These are phyloP conservation scores for Colletotrichum tropicicola DNA, from an alignment of 2,329 filamentous ascomycete genomes.

Conservation along the genomic window DNA sequence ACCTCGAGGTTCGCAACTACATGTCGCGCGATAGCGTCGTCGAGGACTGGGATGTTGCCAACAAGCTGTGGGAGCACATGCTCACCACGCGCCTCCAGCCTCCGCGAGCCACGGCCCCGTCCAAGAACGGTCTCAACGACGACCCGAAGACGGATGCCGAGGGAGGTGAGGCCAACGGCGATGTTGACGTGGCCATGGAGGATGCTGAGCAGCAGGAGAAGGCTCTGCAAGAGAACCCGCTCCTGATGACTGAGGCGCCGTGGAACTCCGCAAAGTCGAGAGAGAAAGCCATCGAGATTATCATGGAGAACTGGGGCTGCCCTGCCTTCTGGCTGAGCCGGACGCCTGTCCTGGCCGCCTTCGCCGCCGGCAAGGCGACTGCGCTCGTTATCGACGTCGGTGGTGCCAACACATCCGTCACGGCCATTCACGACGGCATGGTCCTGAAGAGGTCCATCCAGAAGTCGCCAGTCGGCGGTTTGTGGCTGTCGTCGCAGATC, in stretches of 20 bases:
- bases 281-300: constrained; percentile 94
- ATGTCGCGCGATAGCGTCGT: constrained; percentile 90
- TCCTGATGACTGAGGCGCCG: constrained; percentile 92
- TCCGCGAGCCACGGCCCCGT: constrained; percentile 72
- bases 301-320: constrained; percentile 96
- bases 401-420: constrained; percentile 87
- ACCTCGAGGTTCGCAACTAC: constrained; percentile 89
- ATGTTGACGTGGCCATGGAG: constrained; percentile 70
- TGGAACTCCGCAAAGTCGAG: constrained; percentile 91
- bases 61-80: constrained; percentile 91
- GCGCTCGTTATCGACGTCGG: constrained; percentile 93
- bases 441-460: constrained; percentile 91
- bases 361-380: constrained; percentile 91
- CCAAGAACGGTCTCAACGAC: constrained; percentile 83
- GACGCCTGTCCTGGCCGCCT: constrained; percentile 88
- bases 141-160: constrained; percentile 63
- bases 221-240: constrained; percentile 85
- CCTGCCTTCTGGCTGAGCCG: constrained; percentile 94
- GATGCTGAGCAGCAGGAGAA: constrained; percentile 70
- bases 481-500: constrained; percentile 91
- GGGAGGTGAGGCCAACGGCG: constrained; percentile 69
- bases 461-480: constrained; percentile 84
- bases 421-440: constrained; percentile 93
- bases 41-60: constrained; percentile 94
- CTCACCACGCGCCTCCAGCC: constrained; percentile 90